Base-by-base conservation (phyloP, 1,284 basidiomycete genomes). In the Pseudozyma tsukubaensis region DNA sequence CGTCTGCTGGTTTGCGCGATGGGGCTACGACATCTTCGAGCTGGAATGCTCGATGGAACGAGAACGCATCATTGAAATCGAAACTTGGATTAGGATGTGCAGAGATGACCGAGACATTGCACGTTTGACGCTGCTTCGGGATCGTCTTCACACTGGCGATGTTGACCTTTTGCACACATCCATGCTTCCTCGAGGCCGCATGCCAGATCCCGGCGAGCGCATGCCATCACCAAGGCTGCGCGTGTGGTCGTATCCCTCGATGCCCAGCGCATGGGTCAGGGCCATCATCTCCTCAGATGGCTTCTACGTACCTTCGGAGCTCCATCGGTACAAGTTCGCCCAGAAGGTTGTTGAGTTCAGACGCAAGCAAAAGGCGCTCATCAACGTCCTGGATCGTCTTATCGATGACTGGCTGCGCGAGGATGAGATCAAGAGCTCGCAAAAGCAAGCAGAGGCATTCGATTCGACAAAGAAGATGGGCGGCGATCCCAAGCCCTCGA, bases 1-100 rank as follows among this genome's bases (percentile, higher is more conserved):
- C 74, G 89, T 90, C 5, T 94, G 92, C 83, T 97, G 94, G 94
- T 87, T 96, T 12, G 88, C 91, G 0, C 88, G 92, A 39, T 97
- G 94, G 94, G 93, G 91, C 0, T 84, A 86, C 18, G 94, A 96
- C 82, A 88, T 95, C 60, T 87, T 96, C 13, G 83, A 85, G 12
- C 88, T 89, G 53, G 94, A 96, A 83, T 87, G 89, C 68, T 85
- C 86, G 37, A 80, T 67, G 83, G 72, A 80, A 43, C 64, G 60
- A 29, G 62, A 69, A 42, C 64, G 74, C 51, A 60, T 62, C 37
- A 49, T 65, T 39, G 72, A 65, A 58, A 57, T 67, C 59, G 61
- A 72, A 47, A 63, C 63, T 7, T 66, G 67, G 59, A 70, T 74
- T 44, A 44, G 56, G 2, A 61, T 63, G 59, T 66, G 59, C 43